Base-by-base conservation (phyloP, 2,329 filamentous ascomycete species). In the Hypomyces perniciosus region DNA sequence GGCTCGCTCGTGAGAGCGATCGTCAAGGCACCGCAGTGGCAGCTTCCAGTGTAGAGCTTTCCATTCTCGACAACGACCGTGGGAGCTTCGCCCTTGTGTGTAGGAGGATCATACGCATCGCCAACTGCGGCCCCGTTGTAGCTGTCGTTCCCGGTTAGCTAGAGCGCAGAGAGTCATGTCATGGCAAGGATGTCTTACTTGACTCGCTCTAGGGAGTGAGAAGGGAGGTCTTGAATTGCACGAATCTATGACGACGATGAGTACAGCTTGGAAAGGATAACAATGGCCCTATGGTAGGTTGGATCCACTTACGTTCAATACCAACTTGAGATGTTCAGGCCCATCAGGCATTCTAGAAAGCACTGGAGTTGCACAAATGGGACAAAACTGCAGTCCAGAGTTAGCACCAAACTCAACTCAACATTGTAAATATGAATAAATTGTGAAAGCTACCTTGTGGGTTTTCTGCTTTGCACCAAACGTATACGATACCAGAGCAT, bases 11-110 rank as follows among this genome's bases (percentile, higher is more conserved):
- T 69, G 30, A 78, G 39, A 1, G 73, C 71, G 1, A 76, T 50
- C 9, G 63, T 70, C 20, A 79, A 67, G 26, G 68, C 70, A 28
- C 76, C 76, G 59, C 77, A 80, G 62, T 79, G 76, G 61, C 77
- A 80, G 60, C 72, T 71, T 8, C 76, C 77, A 12, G 71, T 70
- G 57, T 77, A 76, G 9, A 71, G 48, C 58, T 66, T 68, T 37
- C 66, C 66, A 37, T 65, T 64, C 26, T 71, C 68, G 39, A 72
- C 55, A 5, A 63, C 61, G 10, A 54, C 62, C 4, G 62, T 58
- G 1, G 76, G 76, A 35, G 71, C 61, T 3, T 65, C 57, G 4
- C 75, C 76, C 1, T 66, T 67, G 56, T 69, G 75, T 1, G 56
- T 55, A 4, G 67, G 64, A 2, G 62, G 52, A 1, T 65, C 58